These are phyloP conservation scores for Fragaria vesca DNA, from an alignment of 306 rosid genomes.

Conservation along the genomic window DNA sequence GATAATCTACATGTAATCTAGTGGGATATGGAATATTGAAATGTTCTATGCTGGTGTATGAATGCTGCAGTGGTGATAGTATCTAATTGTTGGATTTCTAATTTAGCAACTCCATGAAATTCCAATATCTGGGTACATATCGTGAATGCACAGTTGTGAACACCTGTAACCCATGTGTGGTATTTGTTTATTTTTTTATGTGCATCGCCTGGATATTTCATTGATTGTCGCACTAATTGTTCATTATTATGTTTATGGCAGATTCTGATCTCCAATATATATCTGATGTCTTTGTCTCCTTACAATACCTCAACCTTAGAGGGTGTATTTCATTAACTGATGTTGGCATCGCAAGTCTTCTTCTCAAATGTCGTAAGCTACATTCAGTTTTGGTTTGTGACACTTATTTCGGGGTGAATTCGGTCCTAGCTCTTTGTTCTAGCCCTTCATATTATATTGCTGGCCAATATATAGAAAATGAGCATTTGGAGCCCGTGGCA, in stretches of 20 bases:
- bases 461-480: slow-evolving; percentile 27
- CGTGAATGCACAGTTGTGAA: background rate
- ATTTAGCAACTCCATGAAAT: background rate
- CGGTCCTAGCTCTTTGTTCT: slow-evolving; percentile 64
- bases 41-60: background rate
- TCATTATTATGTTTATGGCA: slow-evolving; percentile 33
- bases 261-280: slow-evolving; percentile 57
- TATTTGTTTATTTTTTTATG: background rate
- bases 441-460: slow-evolving; percentile 32
- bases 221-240: background rate
- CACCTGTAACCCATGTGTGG: background rate
- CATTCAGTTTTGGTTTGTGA: slow-evolving; percentile 57
- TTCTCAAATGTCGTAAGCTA: slow-evolving; percentile 44
- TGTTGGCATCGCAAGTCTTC: slow-evolving; percentile 59
- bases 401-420: slow-evolving; percentile 68
- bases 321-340: slow-evolving; percentile 75
- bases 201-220: background rate
- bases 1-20: background rate
- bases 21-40: background rate
- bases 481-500: slow-evolving; percentile 40
- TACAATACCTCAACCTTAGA: slow-evolving; percentile 61
- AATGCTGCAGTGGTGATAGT: background rate
- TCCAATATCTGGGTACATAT: background rate
- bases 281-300: slow-evolving; percentile 51
- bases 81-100: background rate